Evolutionary conservation across 768 basidiomycete species (phyloP).

Genomic region (Phanerodontia chrysosporium): DNA sequence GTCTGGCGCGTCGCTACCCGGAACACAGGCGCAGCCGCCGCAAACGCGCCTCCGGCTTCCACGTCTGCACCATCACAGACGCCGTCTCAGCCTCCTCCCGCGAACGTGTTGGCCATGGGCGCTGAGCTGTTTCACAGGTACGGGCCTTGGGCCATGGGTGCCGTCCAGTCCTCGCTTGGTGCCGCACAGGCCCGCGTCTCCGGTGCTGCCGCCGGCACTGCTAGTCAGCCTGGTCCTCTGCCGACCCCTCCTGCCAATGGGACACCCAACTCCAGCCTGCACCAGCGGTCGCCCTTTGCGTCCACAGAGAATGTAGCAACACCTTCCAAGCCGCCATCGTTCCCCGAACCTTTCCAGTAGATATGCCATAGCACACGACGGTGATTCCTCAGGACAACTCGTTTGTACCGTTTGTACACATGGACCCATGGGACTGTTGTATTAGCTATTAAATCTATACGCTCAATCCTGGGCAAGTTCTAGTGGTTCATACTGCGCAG

Average conservation of each 20-base stretch:
- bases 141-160: conserved; percentile 12
- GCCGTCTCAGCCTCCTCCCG: background rate
- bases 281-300: conserved; percentile 2
- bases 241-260: conserved; percentile 3
- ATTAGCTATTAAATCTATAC: background rate
- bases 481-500: conserved; percentile 9
- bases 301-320: conserved; percentile 10
- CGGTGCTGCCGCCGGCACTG: background rate
- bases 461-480: conserved; percentile 14
- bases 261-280: conserved; percentile 1
- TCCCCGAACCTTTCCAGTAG: conserved; percentile 14
- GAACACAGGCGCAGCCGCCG: background rate
- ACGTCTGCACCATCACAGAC: background rate
- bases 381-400: no score
- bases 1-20: conserved; percentile 38
- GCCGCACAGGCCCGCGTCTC: background rate
- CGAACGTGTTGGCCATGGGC: conserved; percentile 7
- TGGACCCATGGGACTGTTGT: background rate
- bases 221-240: background rate
- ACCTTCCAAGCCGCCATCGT: conserved; percentile 23
- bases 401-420: no score
- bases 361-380: background rate
- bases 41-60: conserved; percentile 14
- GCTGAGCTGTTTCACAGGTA: conserved; percentile 9
- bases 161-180: background rate